Base-by-base conservation (phyloP, 2,329 filamentous ascomycete genomes). In the Boeremia exigua region DNA sequence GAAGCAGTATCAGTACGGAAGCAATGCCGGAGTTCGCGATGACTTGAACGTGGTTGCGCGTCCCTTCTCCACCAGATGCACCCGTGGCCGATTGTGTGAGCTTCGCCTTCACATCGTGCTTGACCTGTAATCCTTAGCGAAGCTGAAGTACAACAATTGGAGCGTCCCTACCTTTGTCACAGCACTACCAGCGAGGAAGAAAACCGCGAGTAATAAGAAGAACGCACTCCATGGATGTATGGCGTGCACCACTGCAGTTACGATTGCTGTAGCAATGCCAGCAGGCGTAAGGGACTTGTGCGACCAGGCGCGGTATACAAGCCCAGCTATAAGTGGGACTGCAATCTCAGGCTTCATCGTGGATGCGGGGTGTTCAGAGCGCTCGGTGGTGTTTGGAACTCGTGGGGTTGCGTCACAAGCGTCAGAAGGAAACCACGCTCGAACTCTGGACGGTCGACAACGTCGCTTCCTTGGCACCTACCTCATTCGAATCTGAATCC, bases 191-290 rank as follows among this genome's bases (percentile, higher is more conserved):
- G 89, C 86, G 3, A 96, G 79, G 76, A 96, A 98, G 80, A 98
- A 98, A 32, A 92, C 84, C 45, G 85, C 84, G 2, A 98, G 82
- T 10, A 97, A 82, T 27, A 84, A 84, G 77, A 97, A 96, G n/a
- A 92, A 93, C n/a, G 93, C 80, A 57, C 90, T 91, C 88, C 92
- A 97, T 3, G 94, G 94, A 75, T 98, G 93, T n/a, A 93, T 78
- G 14, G 92, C 92, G 75, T 99, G 95, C 10, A 89, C 85, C 40
- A 84, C 75, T 4, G 92, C 93, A 4, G 93, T 96, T 38, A 89
- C 67, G 5, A 82, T 80, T 3, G 94, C 94, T 11, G 85, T 84
- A 33, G 88, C 65, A 65, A 96, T 85, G 58, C 93, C 94, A 6
- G 82, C 78, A 0, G 88, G 85, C 0, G 94, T 98, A 34, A 99